Percentiles rank a stretch among this genome's conserved stretches.
These are phyloP conservation scores for Escovopsis sp. DNA, from an alignment of 2,329 filamentous ascomycete genomes.

Conservation along the genomic window DNA sequence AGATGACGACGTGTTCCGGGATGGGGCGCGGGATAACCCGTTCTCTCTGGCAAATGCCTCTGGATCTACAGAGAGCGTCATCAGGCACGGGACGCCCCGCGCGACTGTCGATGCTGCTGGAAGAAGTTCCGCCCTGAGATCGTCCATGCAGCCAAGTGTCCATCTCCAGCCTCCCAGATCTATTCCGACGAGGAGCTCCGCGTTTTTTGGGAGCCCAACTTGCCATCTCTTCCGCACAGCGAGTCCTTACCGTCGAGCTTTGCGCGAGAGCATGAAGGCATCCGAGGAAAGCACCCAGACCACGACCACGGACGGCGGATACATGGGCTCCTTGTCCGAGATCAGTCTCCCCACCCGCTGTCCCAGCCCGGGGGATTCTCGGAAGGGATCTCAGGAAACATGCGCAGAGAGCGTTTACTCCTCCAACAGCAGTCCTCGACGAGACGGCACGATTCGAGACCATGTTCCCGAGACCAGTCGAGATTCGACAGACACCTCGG, in stretches of 20 bases:
- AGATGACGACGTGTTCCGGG: slow-evolving; percentile 20
- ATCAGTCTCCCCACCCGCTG: slow-evolving; percentile 25
- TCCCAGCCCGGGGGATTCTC: slow-evolving; percentile 25
- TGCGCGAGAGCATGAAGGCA: slow-evolving; percentile 31
- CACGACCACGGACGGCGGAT: slow-evolving; percentile 19
- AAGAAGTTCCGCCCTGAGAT: no score
- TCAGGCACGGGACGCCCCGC: not conserved
- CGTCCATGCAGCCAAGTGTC: slow-evolving; percentile 1
- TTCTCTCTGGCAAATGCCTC: not conserved
- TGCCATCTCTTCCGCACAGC: slow-evolving; percentile 37
- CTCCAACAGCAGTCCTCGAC: slow-evolving; percentile 3
- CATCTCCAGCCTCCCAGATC: slow-evolving; percentile 13
- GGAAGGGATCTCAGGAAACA: slow-evolving; percentile 20
- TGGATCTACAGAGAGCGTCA: not conserved
- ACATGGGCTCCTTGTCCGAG: slow-evolving; percentile 26
- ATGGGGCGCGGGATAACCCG: not conserved
- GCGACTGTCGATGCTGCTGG: no score
- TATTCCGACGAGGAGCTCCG: slow-evolving; percentile 29
- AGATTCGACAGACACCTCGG: no score
- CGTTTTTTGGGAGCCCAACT: slow-evolving; percentile 36
- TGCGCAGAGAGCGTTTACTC: slow-evolving; percentile 39
- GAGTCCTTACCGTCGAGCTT: slow-evolving; percentile 40
- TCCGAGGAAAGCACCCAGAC: slow-evolving; percentile 14
- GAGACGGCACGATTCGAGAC: no score
- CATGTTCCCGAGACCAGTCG: no score